A percentile compares a stretch with the other conserved stretches of the same genome.
Conservation (phyloP, 129 eudicot genomes). For the Smallanthus sonchifolius region DNA sequence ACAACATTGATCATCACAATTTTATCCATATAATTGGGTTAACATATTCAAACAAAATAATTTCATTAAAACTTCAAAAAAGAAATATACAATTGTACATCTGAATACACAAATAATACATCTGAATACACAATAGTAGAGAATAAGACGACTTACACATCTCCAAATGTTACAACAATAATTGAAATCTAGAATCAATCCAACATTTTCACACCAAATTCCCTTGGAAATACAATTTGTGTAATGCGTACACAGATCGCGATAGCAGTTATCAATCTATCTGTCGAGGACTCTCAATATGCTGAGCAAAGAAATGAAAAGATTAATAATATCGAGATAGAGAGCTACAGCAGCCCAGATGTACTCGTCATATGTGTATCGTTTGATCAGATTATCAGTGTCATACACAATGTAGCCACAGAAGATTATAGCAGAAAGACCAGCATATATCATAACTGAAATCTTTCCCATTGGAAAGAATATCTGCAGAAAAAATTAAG, state of each 20-base stretch:
- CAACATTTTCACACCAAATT: slow-evolving; percentile 1
- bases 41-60: too few relatives aligned
- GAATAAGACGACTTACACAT: not conserved
- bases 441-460: slow-evolving; percentile 70
- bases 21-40: too few relatives aligned
- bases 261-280: slow-evolving; percentile 7
- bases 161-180: slow-evolving; percentile 7
- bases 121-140: not conserved
- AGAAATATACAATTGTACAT: too few relatives aligned
- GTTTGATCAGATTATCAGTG: slow-evolving; percentile 75
- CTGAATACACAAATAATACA: too few relatives aligned
- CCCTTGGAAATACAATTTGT: not conserved
- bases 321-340: slow-evolving; percentile 68
- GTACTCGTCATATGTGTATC: slow-evolving; percentile 71
- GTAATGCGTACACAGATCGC: not conserved
- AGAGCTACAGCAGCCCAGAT: slow-evolving; percentile 85
- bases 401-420: slow-evolving; percentile 82
- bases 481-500: slow-evolving; percentile 37
- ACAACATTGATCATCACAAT: too few relatives aligned
- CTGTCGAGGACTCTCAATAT: slow-evolving; percentile 55
- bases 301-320: slow-evolving; percentile 53
- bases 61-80: too few relatives aligned
- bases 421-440: slow-evolving; percentile 65
- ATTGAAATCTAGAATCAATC: not conserved
- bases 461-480: slow-evolving; percentile 65